These are phyloP conservation scores for Hypoxylon sp. DNA, from an alignment of 2,329 filamentous ascomycete species.

Conservation along the genomic window DNA sequence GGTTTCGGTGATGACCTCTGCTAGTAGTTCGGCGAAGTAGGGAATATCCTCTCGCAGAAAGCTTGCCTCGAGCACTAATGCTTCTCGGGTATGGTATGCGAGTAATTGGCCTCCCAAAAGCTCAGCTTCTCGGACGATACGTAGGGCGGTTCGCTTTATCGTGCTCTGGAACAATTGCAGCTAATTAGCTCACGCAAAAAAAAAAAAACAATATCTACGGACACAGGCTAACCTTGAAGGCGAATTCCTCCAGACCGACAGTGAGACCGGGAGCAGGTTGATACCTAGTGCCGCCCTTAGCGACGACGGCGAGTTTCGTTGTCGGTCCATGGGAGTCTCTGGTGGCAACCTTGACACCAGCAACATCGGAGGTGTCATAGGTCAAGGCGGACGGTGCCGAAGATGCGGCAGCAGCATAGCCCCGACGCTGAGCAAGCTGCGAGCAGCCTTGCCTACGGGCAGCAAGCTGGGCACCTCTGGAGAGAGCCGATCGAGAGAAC, in stretches of 20 bases:
- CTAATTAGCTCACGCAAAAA: slow-evolving; percentile 62
- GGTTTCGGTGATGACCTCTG: slow-evolving; percentile 89
- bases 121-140: slow-evolving; percentile 95
- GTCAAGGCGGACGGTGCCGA: slow-evolving; percentile 75
- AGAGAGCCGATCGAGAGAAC: slow-evolving; percentile 73
- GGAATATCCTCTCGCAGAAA: slow-evolving; percentile 96
- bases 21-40: slow-evolving; percentile 96
- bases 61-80: slow-evolving; percentile 90
- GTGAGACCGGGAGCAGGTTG: slow-evolving; percentile 90
- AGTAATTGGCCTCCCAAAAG: slow-evolving; percentile 92
- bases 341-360: slow-evolving; percentile 92
- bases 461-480: slow-evolving; percentile 70
- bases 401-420: slow-evolving; percentile 69
- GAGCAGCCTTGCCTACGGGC: slow-evolving; percentile 70
- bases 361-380: slow-evolving; percentile 88
- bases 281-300: slow-evolving; percentile 95
- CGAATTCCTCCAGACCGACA: slow-evolving; percentile 92
- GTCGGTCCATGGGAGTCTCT: slow-evolving; percentile 90
- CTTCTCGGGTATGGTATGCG: slow-evolving; percentile 92
- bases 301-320: slow-evolving; percentile 89
- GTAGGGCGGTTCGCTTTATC: slow-evolving; percentile 85
- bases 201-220: slow-evolving; percentile 18
- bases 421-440: slow-evolving; percentile 63
- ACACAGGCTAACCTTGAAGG: slow-evolving; percentile 83
- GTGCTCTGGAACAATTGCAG: slow-evolving; percentile 74